Evolutionary conservation across 371 early-diverging fungal genomes (phyloP).

Genomic region (Nematocida parisii): DNA sequence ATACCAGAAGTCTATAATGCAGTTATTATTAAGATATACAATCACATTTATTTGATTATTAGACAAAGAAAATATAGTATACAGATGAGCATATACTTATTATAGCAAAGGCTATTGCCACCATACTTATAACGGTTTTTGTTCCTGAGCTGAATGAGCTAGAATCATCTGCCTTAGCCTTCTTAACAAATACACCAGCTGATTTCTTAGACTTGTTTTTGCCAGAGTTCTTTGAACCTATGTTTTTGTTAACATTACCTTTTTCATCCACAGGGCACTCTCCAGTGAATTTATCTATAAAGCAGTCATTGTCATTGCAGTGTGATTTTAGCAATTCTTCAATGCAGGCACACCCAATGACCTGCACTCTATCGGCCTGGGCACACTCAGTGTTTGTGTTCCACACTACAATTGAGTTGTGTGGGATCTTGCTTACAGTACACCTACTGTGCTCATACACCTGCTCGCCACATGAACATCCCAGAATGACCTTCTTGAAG

Average conservation of each 20-base stretch:
- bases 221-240: background rate
- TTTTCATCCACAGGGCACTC: background rate
- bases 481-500: slow-evolving; percentile 19
- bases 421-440: background rate
- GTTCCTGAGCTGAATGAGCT: slow-evolving; percentile 4
- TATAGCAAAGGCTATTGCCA: background rate
- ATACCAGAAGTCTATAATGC: too few relatives aligned
- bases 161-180: background rate
- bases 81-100: slow-evolving; percentile 1
- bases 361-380: background rate
- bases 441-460: background rate
- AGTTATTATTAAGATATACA: background rate
- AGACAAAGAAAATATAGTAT: slow-evolving; percentile 8
- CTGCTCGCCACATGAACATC: background rate
- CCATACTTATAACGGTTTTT: slow-evolving; percentile 15
- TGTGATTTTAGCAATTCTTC: background rate
- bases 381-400: background rate
- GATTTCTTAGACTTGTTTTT: background rate
- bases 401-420: background rate
- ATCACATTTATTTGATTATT: slow-evolving; percentile 2
- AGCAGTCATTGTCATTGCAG: background rate
- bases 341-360: background rate
- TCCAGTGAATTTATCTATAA: background rate
- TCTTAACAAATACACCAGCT: background rate
- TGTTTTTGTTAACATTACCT: background rate